phyloP scores from a whole-genome alignment of 2,329 filamentous ascomycete species.

The Diaporthe longicolla region DNA sequence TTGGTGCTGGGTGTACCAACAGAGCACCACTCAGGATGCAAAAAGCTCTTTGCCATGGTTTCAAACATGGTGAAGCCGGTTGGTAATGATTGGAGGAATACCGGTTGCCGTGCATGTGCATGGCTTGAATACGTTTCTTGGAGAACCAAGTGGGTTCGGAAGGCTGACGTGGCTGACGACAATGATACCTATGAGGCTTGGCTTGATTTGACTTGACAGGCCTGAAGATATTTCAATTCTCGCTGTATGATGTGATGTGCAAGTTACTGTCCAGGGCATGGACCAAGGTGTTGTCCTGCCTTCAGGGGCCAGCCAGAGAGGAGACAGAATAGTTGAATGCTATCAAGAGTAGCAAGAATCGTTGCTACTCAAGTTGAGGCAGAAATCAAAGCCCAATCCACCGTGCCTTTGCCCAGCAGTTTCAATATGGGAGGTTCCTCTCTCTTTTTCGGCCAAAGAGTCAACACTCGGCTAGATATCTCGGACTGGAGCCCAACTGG shows the following conservation, averaged over 20 bases:
- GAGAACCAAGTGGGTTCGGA: not conserved
- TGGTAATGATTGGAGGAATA: constrained; percentile 30
- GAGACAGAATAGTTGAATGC: not conserved
- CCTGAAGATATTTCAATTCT: not conserved
- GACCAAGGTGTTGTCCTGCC: not conserved
- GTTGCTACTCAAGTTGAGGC: constrained; percentile 9
- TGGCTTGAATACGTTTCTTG: constrained; percentile 30
- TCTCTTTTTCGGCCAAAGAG: not conserved
- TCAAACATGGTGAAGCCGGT: not conserved
- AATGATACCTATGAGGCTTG: constrained; percentile 8
- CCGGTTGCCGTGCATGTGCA: constrained; percentile 23
- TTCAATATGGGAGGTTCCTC: too few species aligned
- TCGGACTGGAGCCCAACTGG: not conserved
- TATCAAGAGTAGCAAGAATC: not conserved
- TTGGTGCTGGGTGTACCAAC: not conserved
- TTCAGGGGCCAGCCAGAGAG: not conserved
- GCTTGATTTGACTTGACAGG: not conserved
- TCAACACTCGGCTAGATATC: not conserved
- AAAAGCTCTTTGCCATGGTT: not conserved
- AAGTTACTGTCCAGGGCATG: constrained; percentile 5
- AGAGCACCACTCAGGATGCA: not conserved
- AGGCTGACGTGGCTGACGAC: constrained; percentile 6
- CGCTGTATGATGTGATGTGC: constrained; percentile 15
- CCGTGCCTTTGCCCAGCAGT: too few species aligned
- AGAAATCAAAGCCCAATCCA: not conserved